Conservation (phyloP, 2,329 filamentous ascomycete genomes). For the Tolypocladium ovalisporum region DNA sequence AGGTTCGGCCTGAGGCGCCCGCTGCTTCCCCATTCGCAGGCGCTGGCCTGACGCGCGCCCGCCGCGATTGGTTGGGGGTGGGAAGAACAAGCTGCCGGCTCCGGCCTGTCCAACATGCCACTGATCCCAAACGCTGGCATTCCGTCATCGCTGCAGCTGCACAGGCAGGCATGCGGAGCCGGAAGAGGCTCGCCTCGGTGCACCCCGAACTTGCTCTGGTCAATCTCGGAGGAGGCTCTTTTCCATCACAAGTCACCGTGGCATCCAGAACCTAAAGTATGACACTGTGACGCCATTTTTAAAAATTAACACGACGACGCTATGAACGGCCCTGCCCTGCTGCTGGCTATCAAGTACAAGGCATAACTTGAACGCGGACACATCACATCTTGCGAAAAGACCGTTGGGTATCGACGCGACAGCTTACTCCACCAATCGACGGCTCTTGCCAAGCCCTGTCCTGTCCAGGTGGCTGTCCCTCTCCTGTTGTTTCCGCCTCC, state of each 20-base stretch:
- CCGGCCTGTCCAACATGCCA: neutral
- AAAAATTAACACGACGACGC: neutral
- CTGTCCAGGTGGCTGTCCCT: slow-evolving; percentile 34
- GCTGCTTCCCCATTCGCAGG: neutral
- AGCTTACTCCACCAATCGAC: slow-evolving; percentile 11
- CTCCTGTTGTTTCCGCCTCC: slow-evolving; percentile 48
- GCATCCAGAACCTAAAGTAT: neutral
- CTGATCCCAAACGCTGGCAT: neutral
- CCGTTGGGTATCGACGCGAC: slow-evolving; percentile 8
- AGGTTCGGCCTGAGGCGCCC: neutral
- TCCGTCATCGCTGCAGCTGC: neutral
- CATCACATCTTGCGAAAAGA: neutral
- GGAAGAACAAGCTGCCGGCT: neutral
- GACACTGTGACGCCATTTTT: neutral
- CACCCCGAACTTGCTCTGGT: neutral
- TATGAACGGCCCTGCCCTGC: neutral
- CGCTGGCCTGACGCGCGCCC: neutral
- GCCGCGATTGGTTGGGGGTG: neutral
- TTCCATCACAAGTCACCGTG: neutral
- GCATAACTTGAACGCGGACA: too few species aligned
- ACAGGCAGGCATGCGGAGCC: neutral
- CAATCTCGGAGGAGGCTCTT: too few species aligned
- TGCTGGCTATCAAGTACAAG: neutral
- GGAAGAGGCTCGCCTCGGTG: neutral
- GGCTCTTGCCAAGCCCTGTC: slow-evolving; percentile 13